phyloP scores from a whole-genome alignment of 1,284 basidiomycete genomes.

The Stereum hirsutum region DNA sequence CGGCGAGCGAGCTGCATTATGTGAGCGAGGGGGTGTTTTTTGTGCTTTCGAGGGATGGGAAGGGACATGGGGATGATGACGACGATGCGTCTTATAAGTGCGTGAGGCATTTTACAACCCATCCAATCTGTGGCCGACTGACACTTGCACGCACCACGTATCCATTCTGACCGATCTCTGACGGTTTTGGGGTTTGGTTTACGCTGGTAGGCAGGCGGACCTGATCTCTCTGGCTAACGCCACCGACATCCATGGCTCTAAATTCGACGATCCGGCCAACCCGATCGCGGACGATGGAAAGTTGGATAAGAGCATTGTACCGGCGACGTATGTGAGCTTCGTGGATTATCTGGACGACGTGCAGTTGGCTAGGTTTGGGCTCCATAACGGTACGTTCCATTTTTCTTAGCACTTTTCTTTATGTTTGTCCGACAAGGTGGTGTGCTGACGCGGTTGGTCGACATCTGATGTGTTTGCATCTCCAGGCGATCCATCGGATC shows the following conservation, averaged over 20 bases:
- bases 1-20: slow-evolving; percentile 50
- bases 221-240: slow-evolving; percentile 47
- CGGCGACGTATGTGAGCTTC: slow-evolving; percentile 49
- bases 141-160: not conserved
- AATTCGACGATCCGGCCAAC: slow-evolving; percentile 45
- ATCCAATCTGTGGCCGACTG: no score
- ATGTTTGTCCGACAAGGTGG: no score
- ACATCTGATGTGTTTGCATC: not conserved
- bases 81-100: slow-evolving; percentile 49
- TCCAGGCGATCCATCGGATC: slow-evolving; percentile 29
- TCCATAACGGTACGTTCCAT: slow-evolving; percentile 37
- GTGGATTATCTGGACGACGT: slow-evolving; percentile 40
- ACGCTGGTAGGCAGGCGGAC: slow-evolving; percentile 38
- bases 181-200: not conserved
- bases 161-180: not conserved
- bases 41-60: slow-evolving; percentile 49
- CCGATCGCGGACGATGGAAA: slow-evolving; percentile 43
- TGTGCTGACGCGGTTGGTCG: not conserved
- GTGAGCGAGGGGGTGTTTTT: slow-evolving; percentile 45
- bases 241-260: slow-evolving; percentile 52
- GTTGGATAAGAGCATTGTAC: slow-evolving; percentile 38
- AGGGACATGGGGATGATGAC: slow-evolving; percentile 48
- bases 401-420: not conserved
- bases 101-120: slow-evolving; percentile 11
- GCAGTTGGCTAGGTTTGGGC: slow-evolving; percentile 51